A percentile compares a stretch with the other conserved stretches of the same genome.
phyloP scores from a whole-genome alignment of 495 filamentous ascomycete genomes.

The Friedmanniomyces simplex region DNA sequence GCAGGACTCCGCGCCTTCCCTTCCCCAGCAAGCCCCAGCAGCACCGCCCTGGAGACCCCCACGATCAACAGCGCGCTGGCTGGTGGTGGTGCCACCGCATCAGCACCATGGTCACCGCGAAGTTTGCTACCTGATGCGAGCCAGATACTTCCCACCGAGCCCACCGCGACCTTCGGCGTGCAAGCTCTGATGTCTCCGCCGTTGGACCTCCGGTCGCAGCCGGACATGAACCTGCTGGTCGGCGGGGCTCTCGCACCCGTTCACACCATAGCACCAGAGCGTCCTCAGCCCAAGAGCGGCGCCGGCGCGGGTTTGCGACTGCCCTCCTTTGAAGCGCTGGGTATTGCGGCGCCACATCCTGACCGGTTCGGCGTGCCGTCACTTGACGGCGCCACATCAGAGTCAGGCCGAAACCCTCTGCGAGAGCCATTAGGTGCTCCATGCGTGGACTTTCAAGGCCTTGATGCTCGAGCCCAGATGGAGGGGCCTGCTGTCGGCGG shows the following conservation, averaged over 20 bases:
- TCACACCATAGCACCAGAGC: not conserved
- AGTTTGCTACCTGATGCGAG: conserved; percentile 2
- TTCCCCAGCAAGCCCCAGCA: conserved; percentile 4
- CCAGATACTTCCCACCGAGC: not conserved
- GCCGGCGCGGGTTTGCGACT: conserved; percentile 24
- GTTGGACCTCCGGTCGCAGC: not conserved
- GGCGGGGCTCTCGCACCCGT: conserved; percentile 15
- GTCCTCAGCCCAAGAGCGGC: conserved; percentile 12
- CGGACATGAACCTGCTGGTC: conserved; percentile 5
- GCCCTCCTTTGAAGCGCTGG: conserved; percentile 30
- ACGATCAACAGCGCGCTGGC: not conserved
- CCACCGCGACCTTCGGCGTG: not conserved
- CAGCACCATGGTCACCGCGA: conserved; percentile 1
- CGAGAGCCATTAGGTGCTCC: too few species aligned
- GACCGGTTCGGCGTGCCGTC: conserved; percentile 20
- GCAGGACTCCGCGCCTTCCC: not conserved
- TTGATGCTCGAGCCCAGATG: not conserved
- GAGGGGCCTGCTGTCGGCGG: not conserved
- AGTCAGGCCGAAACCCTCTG: too few species aligned
- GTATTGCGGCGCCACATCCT: conserved; percentile 31
- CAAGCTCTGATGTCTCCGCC: not conserved
- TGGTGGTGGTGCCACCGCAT: not conserved
- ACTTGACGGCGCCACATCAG: not conserved
- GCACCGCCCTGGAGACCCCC: not conserved
- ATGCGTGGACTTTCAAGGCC: too few species aligned